Conservation (phyloP, 2,329 filamentous ascomycete genomes). For the Ascochyta clinopodiicola region DNA sequence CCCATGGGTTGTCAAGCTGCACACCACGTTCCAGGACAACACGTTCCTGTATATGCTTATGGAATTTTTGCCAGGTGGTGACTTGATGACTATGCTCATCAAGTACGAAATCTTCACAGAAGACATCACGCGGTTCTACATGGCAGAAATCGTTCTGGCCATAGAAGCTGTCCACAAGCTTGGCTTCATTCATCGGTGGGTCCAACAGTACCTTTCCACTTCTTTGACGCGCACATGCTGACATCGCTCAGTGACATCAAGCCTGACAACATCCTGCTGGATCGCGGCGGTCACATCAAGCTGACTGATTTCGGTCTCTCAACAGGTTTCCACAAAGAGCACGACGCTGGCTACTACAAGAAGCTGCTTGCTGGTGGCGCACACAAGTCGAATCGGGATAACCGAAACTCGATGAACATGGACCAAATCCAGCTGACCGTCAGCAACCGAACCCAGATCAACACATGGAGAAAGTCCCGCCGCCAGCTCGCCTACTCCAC, state of each 20-base stretch:
- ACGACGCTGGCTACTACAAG: constrained; percentile 98
- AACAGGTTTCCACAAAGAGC: constrained; percentile 96
- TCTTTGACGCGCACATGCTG: constrained; percentile 16
- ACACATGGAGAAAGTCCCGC: constrained; percentile 96
- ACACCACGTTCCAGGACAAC: constrained; percentile 95
- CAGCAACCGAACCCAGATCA: constrained; percentile 96
- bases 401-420: constrained; percentile 91
- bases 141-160: constrained; percentile 97
- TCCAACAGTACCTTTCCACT: neutral
- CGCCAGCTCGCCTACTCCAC: constrained; percentile 97
- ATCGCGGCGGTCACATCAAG: constrained; percentile 96
- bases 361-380: constrained; percentile 79
- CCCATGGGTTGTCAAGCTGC: constrained; percentile 98
- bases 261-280: constrained; percentile 96
- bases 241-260: constrained; percentile 82
- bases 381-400: constrained; percentile 59
- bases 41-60: constrained; percentile 99
- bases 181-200: constrained; percentile 96
- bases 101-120: constrained; percentile 99
- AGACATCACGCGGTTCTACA: constrained; percentile 98
- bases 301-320: constrained; percentile 97
- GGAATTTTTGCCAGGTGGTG: constrained; percentile 97
- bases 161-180: constrained; percentile 98
- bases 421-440: constrained; percentile 99
- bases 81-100: constrained; percentile 99